Conservation (phyloP, 2,329 filamentous ascomycete genomes). For the Talaromyces rugulosus region DNA sequence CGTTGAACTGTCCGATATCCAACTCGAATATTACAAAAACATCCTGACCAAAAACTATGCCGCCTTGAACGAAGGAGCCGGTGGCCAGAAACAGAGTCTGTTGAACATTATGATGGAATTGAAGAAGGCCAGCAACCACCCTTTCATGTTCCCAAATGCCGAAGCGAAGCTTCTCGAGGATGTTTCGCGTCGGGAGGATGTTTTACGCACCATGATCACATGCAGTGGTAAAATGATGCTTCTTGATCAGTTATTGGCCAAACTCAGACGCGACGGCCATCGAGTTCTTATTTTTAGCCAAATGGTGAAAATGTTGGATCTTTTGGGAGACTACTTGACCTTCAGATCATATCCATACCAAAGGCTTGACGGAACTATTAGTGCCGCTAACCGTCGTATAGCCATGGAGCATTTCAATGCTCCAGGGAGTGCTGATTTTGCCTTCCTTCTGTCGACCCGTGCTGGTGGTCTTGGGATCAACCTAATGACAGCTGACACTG, state of each 20-base stretch:
- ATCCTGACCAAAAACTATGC: slow-evolving; percentile 96
- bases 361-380: slow-evolving; percentile 89
- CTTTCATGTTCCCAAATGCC: slow-evolving; percentile 93
- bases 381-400: slow-evolving; percentile 78
- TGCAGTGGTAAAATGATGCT: slow-evolving; percentile 99
- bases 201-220: slow-evolving; percentile 86
- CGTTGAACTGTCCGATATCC: slow-evolving; percentile 92
- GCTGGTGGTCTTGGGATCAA: slow-evolving; percentile 98
- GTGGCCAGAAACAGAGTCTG: slow-evolving; percentile 88
- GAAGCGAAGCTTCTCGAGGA: slow-evolving; percentile 84
- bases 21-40: slow-evolving; percentile 98
- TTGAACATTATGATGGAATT: slow-evolving; percentile 99
- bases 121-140: slow-evolving; percentile 98
- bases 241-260: slow-evolving; percentile 87
- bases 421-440: slow-evolving; percentile 93
- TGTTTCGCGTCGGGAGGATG: slow-evolving; percentile 77
- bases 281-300: slow-evolving; percentile 98
- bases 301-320: slow-evolving; percentile 98
- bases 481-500: slow-evolving; percentile 96
- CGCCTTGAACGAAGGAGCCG: slow-evolving; percentile 83
- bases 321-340: slow-evolving; percentile 88
- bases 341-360: slow-evolving; percentile 94
- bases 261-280: slow-evolving; percentile 88
- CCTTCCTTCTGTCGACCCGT: slow-evolving; percentile 89
- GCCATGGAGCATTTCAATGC: slow-evolving; percentile 99